Evolutionary conservation across 495 filamentous ascomycete species (phyloP), one percentile per base, ranked within the genome.

Genomic region (Aspergillus indologenus): DNA sequence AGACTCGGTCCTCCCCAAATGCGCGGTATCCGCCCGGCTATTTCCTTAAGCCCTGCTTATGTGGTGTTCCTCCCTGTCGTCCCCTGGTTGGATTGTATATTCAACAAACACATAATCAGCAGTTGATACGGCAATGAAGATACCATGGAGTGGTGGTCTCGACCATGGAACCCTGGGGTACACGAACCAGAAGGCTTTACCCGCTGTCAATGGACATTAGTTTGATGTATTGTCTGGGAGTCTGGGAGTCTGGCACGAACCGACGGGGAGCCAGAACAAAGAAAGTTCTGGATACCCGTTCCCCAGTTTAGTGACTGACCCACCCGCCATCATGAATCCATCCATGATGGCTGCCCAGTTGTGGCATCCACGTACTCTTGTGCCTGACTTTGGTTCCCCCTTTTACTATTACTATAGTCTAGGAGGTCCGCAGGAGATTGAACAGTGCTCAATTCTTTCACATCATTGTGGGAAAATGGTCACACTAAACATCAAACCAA

Each of bases 21-120:
- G 60, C 60, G 60, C 60, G 60, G 60, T 62, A 55, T 54, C 60
- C 56, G 60, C 34, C 52, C 45, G 60, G 56, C n/a, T 58, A 55
- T 62, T 62, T 50, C 15, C 29, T 44, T 43, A 15, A 23, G 19
- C 31, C 20, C 20, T 44, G 14, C 50, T 22, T 18, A n/a, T n/a
- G n/a, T 45, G 5, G 17, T 34, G 15, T 45, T 12, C 29, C 20
- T 23, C 46, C 23, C 31, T 43, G 9, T 9, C 3, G 26, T 29
- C 3, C 26, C 26, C 26, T 29, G 26, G 26, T 29, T 29, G 26
- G 3, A 29, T 29, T 9, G 26, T 9, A 29, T 29, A 29, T 29
- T 9, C 26, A 29, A 29, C 26, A 29, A 29, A 3, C 3, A 29
- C 26, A 29, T n/a, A n/a, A n/a, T n/a, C n/a, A n/a, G n/a, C n/a